phyloP scores from a whole-genome alignment of 1,139 yeast species.

The Candida smagusa region DNA sequence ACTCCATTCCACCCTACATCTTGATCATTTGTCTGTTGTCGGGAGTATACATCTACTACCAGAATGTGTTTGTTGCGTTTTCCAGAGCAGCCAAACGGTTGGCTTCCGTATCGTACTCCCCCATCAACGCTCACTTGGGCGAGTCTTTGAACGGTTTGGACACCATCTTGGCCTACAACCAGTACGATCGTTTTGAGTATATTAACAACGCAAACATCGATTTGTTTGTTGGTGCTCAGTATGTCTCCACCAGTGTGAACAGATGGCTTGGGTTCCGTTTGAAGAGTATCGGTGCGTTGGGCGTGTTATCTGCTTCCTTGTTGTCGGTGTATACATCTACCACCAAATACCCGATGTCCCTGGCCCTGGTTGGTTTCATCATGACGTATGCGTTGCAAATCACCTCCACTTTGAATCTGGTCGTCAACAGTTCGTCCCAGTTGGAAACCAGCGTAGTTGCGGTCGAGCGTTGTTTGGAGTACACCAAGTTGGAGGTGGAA shows the following conservation, averaged over 20 bases:
- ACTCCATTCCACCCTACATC: conserved; percentile 50
- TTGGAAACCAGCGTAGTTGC: conserved; percentile 75
- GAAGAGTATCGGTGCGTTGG: conserved; percentile 64
- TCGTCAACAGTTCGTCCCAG: conserved; percentile 67
- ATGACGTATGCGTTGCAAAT: conserved; percentile 71
- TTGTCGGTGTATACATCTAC: conserved; percentile 39
- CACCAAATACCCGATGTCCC: conserved; percentile 37
- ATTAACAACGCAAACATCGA: conserved; percentile 60
- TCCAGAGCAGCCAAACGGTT: conserved; percentile 55
- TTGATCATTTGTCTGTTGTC: conserved; percentile 39
- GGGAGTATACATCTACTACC: conserved; percentile 50
- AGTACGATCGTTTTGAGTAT: conserved; percentile 49
- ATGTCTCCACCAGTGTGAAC: conserved; percentile 53
- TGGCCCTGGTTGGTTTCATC: conserved; percentile 72
- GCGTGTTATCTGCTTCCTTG: conserved; percentile 57
- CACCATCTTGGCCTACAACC: conserved; percentile 57
- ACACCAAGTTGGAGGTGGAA: conserved; percentile 60
- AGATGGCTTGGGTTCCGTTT: conserved; percentile 74
- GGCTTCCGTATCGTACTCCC: conserved; percentile 37
- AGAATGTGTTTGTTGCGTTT: conserved; percentile 48
- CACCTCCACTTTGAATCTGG: conserved; percentile 55
- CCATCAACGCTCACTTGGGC: conserved; percentile 62
- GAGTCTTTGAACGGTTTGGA: conserved; percentile 61
- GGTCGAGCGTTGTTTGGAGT: conserved; percentile 73
- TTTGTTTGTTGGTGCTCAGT: conserved; percentile 58